Conservation (phyloP, 345 rosid species). For the Hypericum androsaemum region DNA sequence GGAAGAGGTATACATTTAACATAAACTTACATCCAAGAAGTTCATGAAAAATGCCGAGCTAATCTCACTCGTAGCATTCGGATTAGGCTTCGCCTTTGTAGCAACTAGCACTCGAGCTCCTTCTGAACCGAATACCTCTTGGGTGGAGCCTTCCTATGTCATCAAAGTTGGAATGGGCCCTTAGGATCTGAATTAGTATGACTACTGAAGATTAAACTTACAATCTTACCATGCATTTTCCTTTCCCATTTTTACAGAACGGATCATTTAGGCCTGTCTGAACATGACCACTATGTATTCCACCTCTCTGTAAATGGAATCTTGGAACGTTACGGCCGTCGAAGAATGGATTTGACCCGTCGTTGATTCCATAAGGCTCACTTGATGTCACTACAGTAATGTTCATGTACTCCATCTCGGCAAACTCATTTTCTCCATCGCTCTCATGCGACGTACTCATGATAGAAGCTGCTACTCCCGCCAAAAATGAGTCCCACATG, state of each 20-base stretch:
- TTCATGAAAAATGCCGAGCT: conserved; percentile 53
- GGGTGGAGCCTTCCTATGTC: conserved; percentile 72
- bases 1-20: not conserved
- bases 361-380: conserved; percentile 54
- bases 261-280: conserved; percentile 66
- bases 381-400: conserved; percentile 78
- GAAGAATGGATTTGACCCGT: conserved; percentile 79
- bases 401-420: conserved; percentile 82
- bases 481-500: conserved; percentile 93
- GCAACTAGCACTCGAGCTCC: conserved; percentile 75
- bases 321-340: conserved; percentile 45
- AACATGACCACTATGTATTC: conserved; percentile 86
- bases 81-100: conserved; percentile 51
- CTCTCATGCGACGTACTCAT: conserved; percentile 34
- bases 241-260: conserved; percentile 53
- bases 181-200: not conserved
- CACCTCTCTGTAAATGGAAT: conserved; percentile 44
- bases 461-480: conserved; percentile 72
- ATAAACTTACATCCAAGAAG: conserved; percentile 68
- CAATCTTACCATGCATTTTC: conserved; percentile 60
- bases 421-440: conserved; percentile 57
- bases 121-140: conserved; percentile 43
- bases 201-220: not conserved
- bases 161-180: not conserved
- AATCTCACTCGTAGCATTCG: conserved; percentile 35